Base-by-base conservation (phyloP, 352 stramenopile species). In the Elongisporangium prolatum region DNA sequence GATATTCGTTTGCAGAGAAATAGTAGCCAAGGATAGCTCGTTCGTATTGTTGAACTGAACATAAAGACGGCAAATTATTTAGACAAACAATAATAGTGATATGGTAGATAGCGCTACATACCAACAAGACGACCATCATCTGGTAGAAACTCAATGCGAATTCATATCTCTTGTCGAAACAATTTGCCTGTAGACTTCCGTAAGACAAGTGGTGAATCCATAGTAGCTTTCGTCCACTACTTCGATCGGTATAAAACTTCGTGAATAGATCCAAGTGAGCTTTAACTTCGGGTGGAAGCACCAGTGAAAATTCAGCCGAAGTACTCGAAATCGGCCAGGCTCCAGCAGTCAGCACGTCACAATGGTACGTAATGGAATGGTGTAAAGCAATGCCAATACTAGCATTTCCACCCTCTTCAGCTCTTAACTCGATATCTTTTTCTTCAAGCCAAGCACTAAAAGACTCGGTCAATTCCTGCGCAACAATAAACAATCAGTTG, bases 141-240 rank as follows among this genome's bases (percentile, higher is more conserved):
- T 95, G 86, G 28, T 92, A 92, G 48, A 93, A 91, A 61, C 82
- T 95, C 13, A 91, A 64, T 7, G 81, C 74, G 40, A 93, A 83
- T 49, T 95, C 86, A 55, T 93, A 95, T 48, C 73, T 72, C 53
- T 88, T 88, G 47, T 81, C 77, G 57, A 91, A 88, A 16, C 81
- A 87, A 37, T 72, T 72, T 22, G 76, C 67, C 59, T 89, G 86
- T 1, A 95, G 48, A 49, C 86, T 79, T 14, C 86, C 86, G 56
- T 79, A 89, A 11, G 86, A 92, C 24, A 93, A 52, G 47, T 90
- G 71, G 38, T 95, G 82, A 21, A 93, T 72, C 84, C 84, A 93
- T 48, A 91, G 28, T 4, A 95, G 73, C 62, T 91, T 92, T 22
- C 86, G 65, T 2, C 86, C 86, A 20, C 74, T 91, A 54, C 83